These are phyloP conservation scores for Physcia stellaris DNA, from an alignment of 495 filamentous ascomycete genomes.

Conservation along the genomic window DNA sequence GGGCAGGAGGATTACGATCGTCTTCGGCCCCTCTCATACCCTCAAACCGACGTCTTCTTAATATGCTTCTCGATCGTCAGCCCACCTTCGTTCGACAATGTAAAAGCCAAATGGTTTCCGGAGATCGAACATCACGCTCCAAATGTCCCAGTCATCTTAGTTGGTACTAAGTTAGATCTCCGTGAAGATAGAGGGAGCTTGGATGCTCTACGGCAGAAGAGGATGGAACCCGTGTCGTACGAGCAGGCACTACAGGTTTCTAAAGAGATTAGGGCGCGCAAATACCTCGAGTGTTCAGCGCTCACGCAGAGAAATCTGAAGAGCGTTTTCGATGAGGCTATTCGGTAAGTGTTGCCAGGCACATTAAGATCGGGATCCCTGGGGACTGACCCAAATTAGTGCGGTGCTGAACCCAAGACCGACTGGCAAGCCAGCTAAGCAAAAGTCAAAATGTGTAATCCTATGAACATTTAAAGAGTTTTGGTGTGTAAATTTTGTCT, in stretches of 20 bases:
- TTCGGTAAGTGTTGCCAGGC: slow-evolving; percentile 48
- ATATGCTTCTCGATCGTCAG: slow-evolving; percentile 98
- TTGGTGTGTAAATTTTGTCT: no score
- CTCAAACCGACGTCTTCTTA: slow-evolving; percentile 94
- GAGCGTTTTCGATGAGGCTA: slow-evolving; percentile 96
- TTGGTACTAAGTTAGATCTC: slow-evolving; percentile 94
- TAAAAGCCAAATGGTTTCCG: slow-evolving; percentile 90
- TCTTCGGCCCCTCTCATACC: slow-evolving; percentile 88
- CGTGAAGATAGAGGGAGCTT: slow-evolving; percentile 76
- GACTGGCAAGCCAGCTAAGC: slow-evolving; percentile 33
- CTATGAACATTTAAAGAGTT: no score
- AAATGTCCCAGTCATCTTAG: slow-evolving; percentile 88
- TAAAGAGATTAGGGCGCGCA: slow-evolving; percentile 84
- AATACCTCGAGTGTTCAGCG: slow-evolving; percentile 97
- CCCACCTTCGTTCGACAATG: slow-evolving; percentile 95
- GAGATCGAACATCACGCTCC: slow-evolving; percentile 96
- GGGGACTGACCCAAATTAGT: slow-evolving; percentile 31
- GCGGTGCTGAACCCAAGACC: slow-evolving; percentile 74
- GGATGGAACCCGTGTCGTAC: slow-evolving; percentile 86
- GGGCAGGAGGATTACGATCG: slow-evolving; percentile 98
- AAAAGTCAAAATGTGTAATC: slow-evolving; percentile 65
- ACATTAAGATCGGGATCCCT: neutral
- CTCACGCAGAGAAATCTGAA: slow-evolving; percentile 92
- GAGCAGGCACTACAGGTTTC: slow-evolving; percentile 72
- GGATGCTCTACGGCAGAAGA: slow-evolving; percentile 63